phyloP scores from a whole-genome alignment of 1,284 basidiomycete genomes.

The Leccinum angustisporum region DNA sequence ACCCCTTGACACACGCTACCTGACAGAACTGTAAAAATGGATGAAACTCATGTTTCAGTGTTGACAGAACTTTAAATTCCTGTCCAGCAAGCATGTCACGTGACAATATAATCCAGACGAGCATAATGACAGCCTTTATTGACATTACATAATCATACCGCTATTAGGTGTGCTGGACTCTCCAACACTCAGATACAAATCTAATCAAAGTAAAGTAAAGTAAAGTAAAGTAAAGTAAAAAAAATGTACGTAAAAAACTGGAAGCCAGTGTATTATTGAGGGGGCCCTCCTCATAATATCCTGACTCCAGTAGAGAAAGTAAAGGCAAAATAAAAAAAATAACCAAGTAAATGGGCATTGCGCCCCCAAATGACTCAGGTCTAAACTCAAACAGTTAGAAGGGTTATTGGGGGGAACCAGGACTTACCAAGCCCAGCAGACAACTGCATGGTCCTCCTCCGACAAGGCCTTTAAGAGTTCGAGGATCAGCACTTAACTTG shows the following conservation, averaged over 20 bases:
- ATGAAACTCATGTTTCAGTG: too few species aligned
- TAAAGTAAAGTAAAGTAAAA: neutral
- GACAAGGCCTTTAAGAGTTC: neutral
- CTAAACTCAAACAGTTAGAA: neutral
- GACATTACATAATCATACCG: neutral
- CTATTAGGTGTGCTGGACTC: neutral
- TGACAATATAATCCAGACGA: neutral
- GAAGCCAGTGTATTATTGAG: neutral
- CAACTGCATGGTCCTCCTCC: neutral
- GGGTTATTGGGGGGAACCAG: neutral
- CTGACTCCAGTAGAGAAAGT: neutral
- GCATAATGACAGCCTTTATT: neutral
- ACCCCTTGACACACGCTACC: too few species aligned
- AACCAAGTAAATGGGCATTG: neutral
- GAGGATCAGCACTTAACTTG: neutral
- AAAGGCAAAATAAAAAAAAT: neutral
- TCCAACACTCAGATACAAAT: neutral
- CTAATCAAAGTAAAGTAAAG: neutral
- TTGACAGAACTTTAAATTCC: neutral
- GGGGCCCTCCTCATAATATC: neutral
- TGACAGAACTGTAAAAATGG: neutral
- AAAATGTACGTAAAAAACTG: neutral
- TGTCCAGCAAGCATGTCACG: neutral
- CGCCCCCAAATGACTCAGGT: neutral
- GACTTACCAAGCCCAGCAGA: neutral